Evolutionary conservation across 257 asterid genomes (phyloP), one percentile per base, ranked within the genome.

Genomic region (Gentiana macrophylla): DNA sequence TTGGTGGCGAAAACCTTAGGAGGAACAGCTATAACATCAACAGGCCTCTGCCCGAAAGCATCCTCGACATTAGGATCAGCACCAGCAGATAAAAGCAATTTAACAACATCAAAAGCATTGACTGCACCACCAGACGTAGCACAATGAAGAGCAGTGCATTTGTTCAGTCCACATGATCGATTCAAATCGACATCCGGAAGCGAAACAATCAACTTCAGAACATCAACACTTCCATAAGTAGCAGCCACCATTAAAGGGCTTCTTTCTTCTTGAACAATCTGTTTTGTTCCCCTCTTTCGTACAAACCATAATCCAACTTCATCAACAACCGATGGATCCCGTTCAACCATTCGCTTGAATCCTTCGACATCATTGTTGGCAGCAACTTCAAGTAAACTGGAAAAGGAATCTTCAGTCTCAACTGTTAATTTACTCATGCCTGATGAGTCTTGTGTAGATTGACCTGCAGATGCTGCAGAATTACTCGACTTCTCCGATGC

Each of bases 171-270:
- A 65, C 94, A 85, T 5, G 68, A n/a, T 52, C 76, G 79, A 60
- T 91, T 88, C 74, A 91, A 73, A 49, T 91, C 94, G 62, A 91
- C 86, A 56, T 84, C 93, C 0, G 95, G 95, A n/a, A 73, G 65
- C 55, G 94, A 79, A n/a, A 85, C 81, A 49, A 91, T 78, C 64
- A 91, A 66, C 78, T 80, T 83, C 67, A 88, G 53, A 46, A 88
- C 95, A 77, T 85, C 94, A 61, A 81, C 61, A 64, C 88, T 83
- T 2, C 97, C 98, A 63, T 79, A 91, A 1, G 82, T 72, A 49
- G 98, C 86, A 60, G 98, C 98, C 36, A 91, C 97, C 98, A 91
- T 91, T 65, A 91, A 57, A 2, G 95, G 93, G 13, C 94, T 91
- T 55, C 94, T 78, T 45, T 84, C 83, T 65, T 87, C 95, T 56